phyloP scores from a whole-genome alignment of 306 rosid species.

The Prunus campanulata region DNA sequence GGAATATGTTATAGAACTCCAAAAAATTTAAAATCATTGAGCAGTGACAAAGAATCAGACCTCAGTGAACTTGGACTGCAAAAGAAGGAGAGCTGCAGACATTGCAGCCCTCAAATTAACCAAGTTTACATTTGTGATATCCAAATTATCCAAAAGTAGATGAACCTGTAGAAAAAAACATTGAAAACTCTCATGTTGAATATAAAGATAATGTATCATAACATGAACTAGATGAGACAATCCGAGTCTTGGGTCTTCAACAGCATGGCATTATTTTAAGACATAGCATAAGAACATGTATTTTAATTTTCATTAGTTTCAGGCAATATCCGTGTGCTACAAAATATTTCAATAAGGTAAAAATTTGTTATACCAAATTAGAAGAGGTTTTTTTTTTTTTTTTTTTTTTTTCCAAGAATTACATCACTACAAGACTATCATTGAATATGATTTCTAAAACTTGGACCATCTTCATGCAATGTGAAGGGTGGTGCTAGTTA shows the following conservation, averaged over 20 bases:
- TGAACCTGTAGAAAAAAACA: conserved; percentile 53
- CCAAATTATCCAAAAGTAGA: conserved; percentile 61
- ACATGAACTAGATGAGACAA: neutral
- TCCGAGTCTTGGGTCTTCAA: neutral
- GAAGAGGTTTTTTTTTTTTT: neutral
- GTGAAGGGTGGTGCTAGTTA: neutral
- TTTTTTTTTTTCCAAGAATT: neutral
- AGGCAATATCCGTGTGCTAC: neutral
- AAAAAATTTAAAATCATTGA: conserved; percentile 23
- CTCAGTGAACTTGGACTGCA: conserved; percentile 79
- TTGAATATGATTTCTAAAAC: neutral
- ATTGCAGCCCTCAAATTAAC: conserved; percentile 78
- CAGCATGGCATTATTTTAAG: neutral
- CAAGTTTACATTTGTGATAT: conserved; percentile 48
- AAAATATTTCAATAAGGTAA: neutral
- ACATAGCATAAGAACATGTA: neutral
- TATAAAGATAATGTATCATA: neutral
- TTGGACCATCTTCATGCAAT: neutral
- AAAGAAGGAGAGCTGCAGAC: conserved; percentile 84
- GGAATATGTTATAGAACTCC: conserved; percentile 14
- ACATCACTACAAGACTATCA: neutral
- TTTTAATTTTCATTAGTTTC: neutral
- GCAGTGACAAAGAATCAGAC: conserved; percentile 41
- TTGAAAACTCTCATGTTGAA: neutral
- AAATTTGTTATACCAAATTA: neutral